phyloP scores from a whole-genome alignment of 306 rosid genomes.

The Citrullus mucosospermus region DNA sequence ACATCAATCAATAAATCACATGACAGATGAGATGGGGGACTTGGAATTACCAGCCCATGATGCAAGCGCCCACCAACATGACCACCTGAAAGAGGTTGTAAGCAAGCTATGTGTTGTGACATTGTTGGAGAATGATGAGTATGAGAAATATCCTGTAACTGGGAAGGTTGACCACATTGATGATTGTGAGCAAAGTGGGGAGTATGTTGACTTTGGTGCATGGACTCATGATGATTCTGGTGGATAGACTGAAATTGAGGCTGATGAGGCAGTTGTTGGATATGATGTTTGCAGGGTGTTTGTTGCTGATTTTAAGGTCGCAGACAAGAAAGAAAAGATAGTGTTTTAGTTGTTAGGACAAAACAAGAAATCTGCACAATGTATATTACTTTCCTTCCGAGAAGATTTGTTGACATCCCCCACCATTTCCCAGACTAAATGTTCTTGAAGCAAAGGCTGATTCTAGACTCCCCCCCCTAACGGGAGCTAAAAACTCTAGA shows the following conservation, averaged over 20 bases:
- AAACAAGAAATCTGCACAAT: neutral
- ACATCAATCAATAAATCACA: neutral
- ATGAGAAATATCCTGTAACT: slow-evolving; percentile 66
- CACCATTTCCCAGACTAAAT: neutral
- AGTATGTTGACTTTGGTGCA: slow-evolving; percentile 66
- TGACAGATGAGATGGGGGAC: neutral
- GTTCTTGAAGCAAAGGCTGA: neutral
- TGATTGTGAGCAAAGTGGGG: slow-evolving; percentile 63
- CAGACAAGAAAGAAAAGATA: neutral
- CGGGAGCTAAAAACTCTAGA: neutral
- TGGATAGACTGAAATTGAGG: slow-evolving; percentile 71
- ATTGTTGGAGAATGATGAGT: slow-evolving; percentile 68
- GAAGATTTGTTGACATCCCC: neutral
- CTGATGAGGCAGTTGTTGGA: slow-evolving; percentile 63
- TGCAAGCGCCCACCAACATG: slow-evolving; percentile 84
- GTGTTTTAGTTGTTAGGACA: neutral
- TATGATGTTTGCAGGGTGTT: slow-evolving; percentile 50
- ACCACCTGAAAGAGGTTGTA: slow-evolving; percentile 53
- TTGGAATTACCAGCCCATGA: slow-evolving; percentile 51
- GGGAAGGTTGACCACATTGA: slow-evolving; percentile 58
- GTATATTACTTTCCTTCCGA: neutral
- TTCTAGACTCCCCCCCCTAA: neutral
- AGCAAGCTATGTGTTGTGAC: slow-evolving; percentile 72
- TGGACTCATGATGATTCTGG: slow-evolving; percentile 59
- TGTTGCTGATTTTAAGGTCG: slow-evolving; percentile 71